These are phyloP conservation scores for Chrysosphaeria jannelii DNA, from an alignment of 2,329 filamentous ascomycete genomes.

Conservation along the genomic window DNA sequence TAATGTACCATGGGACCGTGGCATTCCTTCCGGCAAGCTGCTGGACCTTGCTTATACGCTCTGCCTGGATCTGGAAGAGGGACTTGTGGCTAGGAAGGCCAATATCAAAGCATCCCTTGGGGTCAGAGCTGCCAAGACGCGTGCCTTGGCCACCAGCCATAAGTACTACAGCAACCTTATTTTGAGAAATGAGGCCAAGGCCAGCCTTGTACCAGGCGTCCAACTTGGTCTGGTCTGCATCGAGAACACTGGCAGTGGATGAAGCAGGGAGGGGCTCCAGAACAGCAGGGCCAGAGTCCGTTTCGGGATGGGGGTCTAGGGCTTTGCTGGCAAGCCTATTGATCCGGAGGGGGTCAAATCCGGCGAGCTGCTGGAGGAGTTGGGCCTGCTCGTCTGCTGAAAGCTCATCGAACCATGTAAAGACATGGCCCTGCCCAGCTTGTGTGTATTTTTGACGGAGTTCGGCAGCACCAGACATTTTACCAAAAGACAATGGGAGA, in stretches of 20 bases:
- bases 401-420: slow-evolving; percentile 66
- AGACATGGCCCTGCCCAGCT: slow-evolving; percentile 54
- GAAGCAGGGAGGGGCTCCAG: slow-evolving; percentile 73
- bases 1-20: slow-evolving; percentile 89
- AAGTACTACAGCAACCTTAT: slow-evolving; percentile 60
- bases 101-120: slow-evolving; percentile 95
- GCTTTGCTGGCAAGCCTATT: slow-evolving; percentile 63
- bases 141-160: slow-evolving; percentile 97
- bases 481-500: slow-evolving; percentile 2
- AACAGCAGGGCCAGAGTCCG: slow-evolving; percentile 19
- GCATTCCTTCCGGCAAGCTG: slow-evolving; percentile 27
- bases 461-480: slow-evolving; percentile 27
- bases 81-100: slow-evolving; percentile 78
- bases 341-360: slow-evolving; percentile 63
- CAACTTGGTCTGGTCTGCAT: slow-evolving; percentile 52
- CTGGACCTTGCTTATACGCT: slow-evolving; percentile 72
- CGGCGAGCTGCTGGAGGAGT: slow-evolving; percentile 54
- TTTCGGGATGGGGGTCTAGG: slow-evolving; percentile 38
- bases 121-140: slow-evolving; percentile 71
- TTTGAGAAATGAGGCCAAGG: slow-evolving; percentile 49
- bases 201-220: slow-evolving; percentile 60
- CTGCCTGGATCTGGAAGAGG: slow-evolving; percentile 89
- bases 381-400: slow-evolving; percentile 38
- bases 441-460: slow-evolving; percentile 44
- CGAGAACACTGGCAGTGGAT: slow-evolving; percentile 69